These are phyloP conservation scores for Talaromyces funiculosus DNA, from an alignment of 2,329 filamentous ascomycete species.

Conservation along the genomic window DNA sequence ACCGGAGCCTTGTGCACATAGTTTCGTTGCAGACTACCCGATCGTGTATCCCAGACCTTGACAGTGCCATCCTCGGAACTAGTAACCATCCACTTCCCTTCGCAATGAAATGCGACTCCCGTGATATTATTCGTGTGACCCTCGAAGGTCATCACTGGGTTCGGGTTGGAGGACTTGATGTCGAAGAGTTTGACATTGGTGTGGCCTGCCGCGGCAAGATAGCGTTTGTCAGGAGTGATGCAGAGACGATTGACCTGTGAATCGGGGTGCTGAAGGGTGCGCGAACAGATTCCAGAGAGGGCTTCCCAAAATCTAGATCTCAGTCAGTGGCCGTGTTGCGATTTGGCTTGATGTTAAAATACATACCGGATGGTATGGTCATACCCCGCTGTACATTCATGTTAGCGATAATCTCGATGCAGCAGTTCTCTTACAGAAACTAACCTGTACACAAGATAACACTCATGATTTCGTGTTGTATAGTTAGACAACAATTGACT, in stretches of 20 bases:
- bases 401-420: background rate
- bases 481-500: background rate
- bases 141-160: slow-evolving; percentile 86
- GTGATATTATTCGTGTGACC: slow-evolving; percentile 95
- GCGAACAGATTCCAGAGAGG: slow-evolving; percentile 92
- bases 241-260: slow-evolving; percentile 97
- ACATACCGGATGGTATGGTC: slow-evolving; percentile 68
- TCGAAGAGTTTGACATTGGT: slow-evolving; percentile 97
- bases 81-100: slow-evolving; percentile 99
- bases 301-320: slow-evolving; percentile 87
- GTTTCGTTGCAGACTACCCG: slow-evolving; percentile 80
- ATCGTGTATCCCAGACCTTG: slow-evolving; percentile 93
- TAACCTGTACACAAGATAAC: slow-evolving; percentile 63
- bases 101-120: slow-evolving; percentile 94
- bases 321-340: slow-evolving; percentile 7
- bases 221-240: slow-evolving; percentile 97
- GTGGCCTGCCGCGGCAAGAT: slow-evolving; percentile 72
- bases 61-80: slow-evolving; percentile 94
- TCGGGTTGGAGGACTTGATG: slow-evolving; percentile 96
- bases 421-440: slow-evolving; percentile 18
- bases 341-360: background rate
- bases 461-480: slow-evolving; percentile 45
- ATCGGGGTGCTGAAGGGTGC: slow-evolving; percentile 95
- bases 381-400: slow-evolving; percentile 54
- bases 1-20: slow-evolving; percentile 85